Percentiles rank a stretch among this genome's conserved stretches.
Conservation (phyloP, 768 basidiomycete genomes). For the Leccinum subgranulosum region DNA sequence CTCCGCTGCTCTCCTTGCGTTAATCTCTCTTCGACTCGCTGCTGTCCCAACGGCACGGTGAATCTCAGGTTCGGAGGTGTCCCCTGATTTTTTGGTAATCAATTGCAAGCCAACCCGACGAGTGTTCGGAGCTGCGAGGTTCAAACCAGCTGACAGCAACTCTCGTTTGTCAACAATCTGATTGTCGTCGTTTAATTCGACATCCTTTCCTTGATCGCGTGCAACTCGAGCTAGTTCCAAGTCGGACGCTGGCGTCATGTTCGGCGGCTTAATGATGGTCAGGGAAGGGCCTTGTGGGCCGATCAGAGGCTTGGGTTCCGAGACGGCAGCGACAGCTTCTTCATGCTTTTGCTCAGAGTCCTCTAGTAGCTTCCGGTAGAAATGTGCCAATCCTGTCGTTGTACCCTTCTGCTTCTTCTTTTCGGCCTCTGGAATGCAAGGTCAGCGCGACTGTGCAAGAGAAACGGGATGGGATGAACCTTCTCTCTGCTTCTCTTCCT, state of each 20-base stretch:
- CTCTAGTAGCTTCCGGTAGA: conserved; percentile 76
- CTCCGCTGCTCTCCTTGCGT: conserved; percentile 76
- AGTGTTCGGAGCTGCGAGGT: conserved; percentile 82
- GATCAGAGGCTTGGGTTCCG: conserved; percentile 45
- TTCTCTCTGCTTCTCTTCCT: conserved; percentile 86
- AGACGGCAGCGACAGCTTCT: conserved; percentile 77
- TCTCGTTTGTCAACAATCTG: conserved; percentile 97
- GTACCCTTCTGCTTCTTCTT: conserved; percentile 57
- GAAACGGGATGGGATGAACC: conserved; percentile 47
- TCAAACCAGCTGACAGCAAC: conserved; percentile 86
- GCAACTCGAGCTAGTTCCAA: conserved; percentile 69
- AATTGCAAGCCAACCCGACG: conserved; percentile 56
- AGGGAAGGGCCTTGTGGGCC: conserved; percentile 66
- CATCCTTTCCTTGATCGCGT: conserved; percentile 69
- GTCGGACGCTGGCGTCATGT: conserved; percentile 65
- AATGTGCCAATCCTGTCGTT: conserved; percentile 80
- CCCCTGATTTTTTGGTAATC: conserved; percentile 21
- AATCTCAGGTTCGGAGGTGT: conserved; percentile 35
- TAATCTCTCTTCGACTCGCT: conserved; percentile 76
- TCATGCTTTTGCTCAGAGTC: conserved; percentile 81
- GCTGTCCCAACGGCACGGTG: conserved; percentile 85
- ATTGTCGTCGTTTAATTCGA: conserved; percentile 96
- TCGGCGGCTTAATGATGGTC: conserved; percentile 71
- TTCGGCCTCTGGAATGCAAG: conserved; percentile 41
- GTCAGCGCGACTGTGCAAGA: not conserved